Base-by-base conservation (phyloP, 768 basidiomycete genomes). In the Podaxis mareebaensis region DNA sequence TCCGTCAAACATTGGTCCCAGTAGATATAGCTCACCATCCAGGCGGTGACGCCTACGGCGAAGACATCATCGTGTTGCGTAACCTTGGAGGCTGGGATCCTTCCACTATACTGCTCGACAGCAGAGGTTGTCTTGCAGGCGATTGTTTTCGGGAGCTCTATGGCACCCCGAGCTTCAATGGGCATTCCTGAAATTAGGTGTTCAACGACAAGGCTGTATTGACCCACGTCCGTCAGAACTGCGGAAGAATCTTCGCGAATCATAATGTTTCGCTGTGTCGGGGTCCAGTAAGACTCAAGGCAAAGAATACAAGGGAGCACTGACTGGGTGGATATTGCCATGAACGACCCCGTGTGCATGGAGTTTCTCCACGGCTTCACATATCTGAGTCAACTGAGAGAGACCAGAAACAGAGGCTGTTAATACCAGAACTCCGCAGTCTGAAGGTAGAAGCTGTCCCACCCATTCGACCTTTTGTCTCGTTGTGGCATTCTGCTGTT, bases 301-400 rank as follows among this genome's bases (percentile, higher is more conserved):
- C n/a, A 24, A 39, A 11, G 36, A 10, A 8, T 12, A n/a, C 33
- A 39, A 10, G 7, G 33, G 20, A 3, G 12, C 52, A 44, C 17
- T 26, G 13, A 60, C 59, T 4, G 24, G 51, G 22, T 60, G 49
- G 22, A 60, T 53, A 13, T 60, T 60, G 11, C 59, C 59, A 17
- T 60, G 59, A 26, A 28, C 15, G 24, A 60, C 11, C 0, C 26
- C n/a, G 4, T 42, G 12, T 10, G 39, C 12, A n/a, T 60, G 59
- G 10, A 60, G 36, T 8, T 10, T 2, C 24, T 40, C 49, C 11
- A 33, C 51, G 6, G 59, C 59, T 13, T 52, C n/a, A 17, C 59
- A 60, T 6, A 52, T 40, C 33, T 60, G 59, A 13, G 22, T 7
- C 33, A 40, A 17, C 59, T 60, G 3, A 24, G 38, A 22, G 38